These are phyloP conservation scores for Xylaria sp. DNA, from an alignment of 2,329 filamentous ascomycete species.

Conservation along the genomic window DNA sequence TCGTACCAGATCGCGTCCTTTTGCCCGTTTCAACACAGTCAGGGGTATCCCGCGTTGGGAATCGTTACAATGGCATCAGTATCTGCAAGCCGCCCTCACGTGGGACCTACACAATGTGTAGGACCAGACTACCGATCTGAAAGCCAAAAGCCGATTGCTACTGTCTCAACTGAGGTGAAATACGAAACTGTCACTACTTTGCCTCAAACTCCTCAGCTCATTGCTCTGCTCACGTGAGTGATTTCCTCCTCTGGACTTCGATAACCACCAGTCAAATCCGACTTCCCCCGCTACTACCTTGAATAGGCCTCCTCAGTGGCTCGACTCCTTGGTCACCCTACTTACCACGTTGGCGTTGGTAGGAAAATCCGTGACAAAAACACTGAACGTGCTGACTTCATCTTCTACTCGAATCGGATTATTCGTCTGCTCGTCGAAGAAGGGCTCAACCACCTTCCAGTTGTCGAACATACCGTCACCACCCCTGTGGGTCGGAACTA, in stretches of 20 bases:
- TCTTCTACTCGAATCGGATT: conserved; percentile 98
- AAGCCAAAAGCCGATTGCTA: conserved; percentile 82
- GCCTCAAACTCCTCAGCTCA: conserved; percentile 92
- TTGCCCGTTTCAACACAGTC: background rate
- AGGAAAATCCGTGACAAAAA: conserved; percentile 95
- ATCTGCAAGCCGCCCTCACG: conserved; percentile 39
- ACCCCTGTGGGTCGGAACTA: conserved; percentile 91
- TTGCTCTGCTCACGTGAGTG: conserved; percentile 94
- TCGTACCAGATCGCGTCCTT: background rate
- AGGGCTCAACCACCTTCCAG: conserved; percentile 93
- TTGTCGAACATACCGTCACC: conserved; percentile 85
- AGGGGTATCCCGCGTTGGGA: background rate
- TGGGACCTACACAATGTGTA: conserved; percentile 66
- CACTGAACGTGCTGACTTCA: conserved; percentile 93
- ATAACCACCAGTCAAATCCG: background rate
- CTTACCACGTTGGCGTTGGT: conserved; percentile 29
- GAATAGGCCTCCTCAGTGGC: background rate
- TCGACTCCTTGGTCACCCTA: conserved; percentile 1
- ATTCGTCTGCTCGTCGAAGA: conserved; percentile 96
- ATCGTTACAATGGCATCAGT: conserved; percentile 46
- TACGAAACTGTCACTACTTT: conserved; percentile 90
- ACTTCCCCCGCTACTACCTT: background rate
- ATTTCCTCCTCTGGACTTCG: conserved; percentile 31
- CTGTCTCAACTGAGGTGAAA: conserved; percentile 80
- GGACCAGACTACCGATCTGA: conserved; percentile 80